Evolutionary conservation across 2,329 filamentous ascomycete genomes (phyloP), one percentile per base, ranked within the genome.

Genomic region (Chlorencoelia australis): DNA sequence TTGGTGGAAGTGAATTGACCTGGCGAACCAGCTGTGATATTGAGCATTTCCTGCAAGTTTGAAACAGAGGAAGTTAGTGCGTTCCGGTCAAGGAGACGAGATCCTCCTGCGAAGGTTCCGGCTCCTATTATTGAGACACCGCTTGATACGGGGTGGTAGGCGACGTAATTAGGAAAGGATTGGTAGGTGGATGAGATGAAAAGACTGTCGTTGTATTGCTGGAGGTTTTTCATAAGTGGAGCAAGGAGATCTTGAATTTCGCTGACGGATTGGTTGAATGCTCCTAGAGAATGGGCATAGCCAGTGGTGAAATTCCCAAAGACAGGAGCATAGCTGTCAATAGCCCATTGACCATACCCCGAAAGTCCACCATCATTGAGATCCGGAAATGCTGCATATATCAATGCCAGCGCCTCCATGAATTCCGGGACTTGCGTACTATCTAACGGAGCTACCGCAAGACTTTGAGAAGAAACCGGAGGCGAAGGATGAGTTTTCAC

Each of bases 401-500:
- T 33, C 4, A 57, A 39, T 4, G 49, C 22, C 2, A 56, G 43
- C 6, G 51, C 50, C 4, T 54, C 48, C 11, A 57, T 43, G 14
- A 49, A 44, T 32, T 49, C 43, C 5, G 41, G 26, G 13, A 58
- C 57, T 32, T 54, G 45, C 7, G 51, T 33, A 25, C 36, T 27
- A 1, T 45, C 48, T 1, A 42, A 24, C 2, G 55, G 52, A 7
- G 46, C 45, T 4, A 57, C 39, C 25, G 39, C 36, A 15, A 57
- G 41, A 7, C 32, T 34, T 22, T 56, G 50, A 13, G 47, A 42
- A 34, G 52, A 42, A 29, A 48, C 33, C 26, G 49, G 39, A 33
- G 40, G 49, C 14, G 61, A 50, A 46, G 63, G 62, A 37, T 60
- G 59, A 2, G 57, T 63, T 28, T 62, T 64, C 22, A 68, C 43